Conservation (phyloP, 495 filamentous ascomycete species). For the Platismatia glauca region DNA sequence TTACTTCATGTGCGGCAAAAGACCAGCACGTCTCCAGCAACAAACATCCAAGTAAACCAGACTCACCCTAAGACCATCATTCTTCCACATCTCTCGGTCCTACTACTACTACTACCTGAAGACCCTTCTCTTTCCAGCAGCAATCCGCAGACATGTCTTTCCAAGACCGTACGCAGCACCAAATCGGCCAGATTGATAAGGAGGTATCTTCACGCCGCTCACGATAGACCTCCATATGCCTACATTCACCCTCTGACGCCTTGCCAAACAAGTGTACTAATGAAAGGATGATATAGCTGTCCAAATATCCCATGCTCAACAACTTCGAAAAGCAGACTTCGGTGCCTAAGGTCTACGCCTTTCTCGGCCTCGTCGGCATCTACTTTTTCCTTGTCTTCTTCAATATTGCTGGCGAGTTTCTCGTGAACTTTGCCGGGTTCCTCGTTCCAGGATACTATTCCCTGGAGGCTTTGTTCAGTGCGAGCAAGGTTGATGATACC, state of each 20-base stretch:
- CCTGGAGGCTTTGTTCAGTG: conserved; percentile 76
- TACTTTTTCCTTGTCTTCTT: conserved; percentile 99
- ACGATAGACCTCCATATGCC: conserved; percentile 18
- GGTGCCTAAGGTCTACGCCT: conserved; percentile 90
- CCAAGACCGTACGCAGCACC: conserved; percentile 85
- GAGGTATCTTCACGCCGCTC: conserved; percentile 52
- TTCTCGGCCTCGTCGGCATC: conserved; percentile 71
- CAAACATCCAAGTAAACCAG: conserved; percentile 1
- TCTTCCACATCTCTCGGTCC: neutral
- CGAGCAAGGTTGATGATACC: conserved; percentile 77
- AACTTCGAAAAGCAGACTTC: conserved; percentile 95
- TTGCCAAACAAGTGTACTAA: conserved; percentile 23
- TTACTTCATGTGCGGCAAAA: neutral
- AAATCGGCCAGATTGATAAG: conserved; percentile 88
- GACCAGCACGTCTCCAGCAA: neutral
- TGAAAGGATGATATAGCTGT: conserved; percentile 53
- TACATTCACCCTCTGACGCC: conserved; percentile 8
- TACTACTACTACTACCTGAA: neutral
- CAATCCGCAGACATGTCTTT: conserved; percentile 43
- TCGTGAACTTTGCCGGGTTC: conserved; percentile 95
- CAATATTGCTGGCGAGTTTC: conserved; percentile 94
- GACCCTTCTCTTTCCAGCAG: neutral
- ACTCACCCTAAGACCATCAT: neutral
- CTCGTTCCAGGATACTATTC: conserved; percentile 94
- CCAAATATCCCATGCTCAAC: conserved; percentile 89